Conservation (phyloP, 2,329 filamentous ascomycete species). For the Cadophora sp. region DNA sequence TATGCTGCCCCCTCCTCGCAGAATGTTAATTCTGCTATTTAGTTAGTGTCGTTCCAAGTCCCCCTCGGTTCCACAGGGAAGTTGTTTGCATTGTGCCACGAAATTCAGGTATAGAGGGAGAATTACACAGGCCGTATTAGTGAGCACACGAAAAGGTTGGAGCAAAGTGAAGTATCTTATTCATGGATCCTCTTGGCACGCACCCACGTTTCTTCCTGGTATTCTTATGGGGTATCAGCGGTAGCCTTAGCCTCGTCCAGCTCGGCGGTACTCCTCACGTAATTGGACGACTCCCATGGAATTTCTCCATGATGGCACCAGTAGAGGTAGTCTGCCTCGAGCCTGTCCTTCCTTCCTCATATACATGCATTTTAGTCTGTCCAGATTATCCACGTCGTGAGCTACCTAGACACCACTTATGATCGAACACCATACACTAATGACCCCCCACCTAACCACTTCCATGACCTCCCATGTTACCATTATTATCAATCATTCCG, state of each 20-base stretch:
- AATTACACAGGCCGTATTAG: no score
- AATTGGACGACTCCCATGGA: neutral
- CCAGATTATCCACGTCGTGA: neutral
- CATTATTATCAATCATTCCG: conserved; percentile 40
- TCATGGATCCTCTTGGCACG: no score
- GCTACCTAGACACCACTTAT: neutral
- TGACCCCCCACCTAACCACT: conserved; percentile 16
- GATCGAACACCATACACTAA: conserved; percentile 6
- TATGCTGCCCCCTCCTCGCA: no score
- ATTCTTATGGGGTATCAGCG: no score
- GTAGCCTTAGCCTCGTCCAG: neutral
- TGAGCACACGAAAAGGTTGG: no score
- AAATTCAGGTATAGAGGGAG: no score
- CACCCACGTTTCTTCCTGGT: no score
- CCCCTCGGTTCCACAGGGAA: no score
- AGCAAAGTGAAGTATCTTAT: no score
- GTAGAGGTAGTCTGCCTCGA: neutral
- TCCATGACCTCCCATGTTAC: conserved; percentile 47
- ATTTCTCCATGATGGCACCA: neutral
- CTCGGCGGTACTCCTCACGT: neutral
- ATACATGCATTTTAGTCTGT: neutral
- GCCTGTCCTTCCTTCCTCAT: neutral
- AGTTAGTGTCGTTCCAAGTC: no score
- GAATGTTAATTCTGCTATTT: no score
- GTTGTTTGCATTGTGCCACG: no score